phyloP scores from a whole-genome alignment of 768 basidiomycete species.

The Chalciporus sphaerocephalus region DNA sequence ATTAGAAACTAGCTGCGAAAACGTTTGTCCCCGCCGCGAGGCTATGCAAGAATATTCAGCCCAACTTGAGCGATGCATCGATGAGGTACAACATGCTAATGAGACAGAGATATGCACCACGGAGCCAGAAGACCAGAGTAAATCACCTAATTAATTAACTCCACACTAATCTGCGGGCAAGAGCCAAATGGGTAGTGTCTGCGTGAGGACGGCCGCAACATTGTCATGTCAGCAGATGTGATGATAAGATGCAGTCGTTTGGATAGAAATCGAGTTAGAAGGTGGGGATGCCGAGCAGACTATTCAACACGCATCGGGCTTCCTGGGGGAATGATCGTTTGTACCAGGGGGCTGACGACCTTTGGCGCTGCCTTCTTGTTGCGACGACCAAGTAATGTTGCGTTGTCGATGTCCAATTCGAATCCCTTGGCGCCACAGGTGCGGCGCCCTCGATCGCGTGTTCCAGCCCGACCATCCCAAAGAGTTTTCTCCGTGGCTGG shows the following conservation, averaged over 20 bases:
- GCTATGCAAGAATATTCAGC: conserved; percentile 7
- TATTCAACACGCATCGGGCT: conserved; percentile 33
- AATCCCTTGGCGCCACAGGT: conserved; percentile 43
- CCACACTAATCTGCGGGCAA: conserved; percentile 1
- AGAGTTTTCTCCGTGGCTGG: conserved; percentile 19
- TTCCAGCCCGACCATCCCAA: conserved; percentile 68
- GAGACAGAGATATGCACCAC: conserved; percentile 11
- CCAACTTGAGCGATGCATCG: conserved; percentile 1
- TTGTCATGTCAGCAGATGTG: neutral
- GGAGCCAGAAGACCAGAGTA: neutral
- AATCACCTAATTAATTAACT: neutral
- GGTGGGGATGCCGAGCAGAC: neutral
- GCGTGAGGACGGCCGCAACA: neutral
- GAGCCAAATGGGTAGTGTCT: neutral
- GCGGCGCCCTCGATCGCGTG: conserved; percentile 51
- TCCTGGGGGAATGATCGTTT: conserved; percentile 21
- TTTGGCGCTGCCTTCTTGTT: conserved; percentile 38
- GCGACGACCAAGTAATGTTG: conserved; percentile 79
- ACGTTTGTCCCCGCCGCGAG: conserved; percentile 15
- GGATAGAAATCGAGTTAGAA: neutral
- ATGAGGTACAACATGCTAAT: conserved; percentile 12
- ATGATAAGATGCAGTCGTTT: neutral
- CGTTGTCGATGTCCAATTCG: conserved; percentile 81
- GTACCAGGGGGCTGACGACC: conserved; percentile 35
- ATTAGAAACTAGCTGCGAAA: conserved; percentile 4